Evolutionary conservation across 2,329 filamentous ascomycete genomes (phyloP).

Genomic region (Fusarium phyllophilum): DNA sequence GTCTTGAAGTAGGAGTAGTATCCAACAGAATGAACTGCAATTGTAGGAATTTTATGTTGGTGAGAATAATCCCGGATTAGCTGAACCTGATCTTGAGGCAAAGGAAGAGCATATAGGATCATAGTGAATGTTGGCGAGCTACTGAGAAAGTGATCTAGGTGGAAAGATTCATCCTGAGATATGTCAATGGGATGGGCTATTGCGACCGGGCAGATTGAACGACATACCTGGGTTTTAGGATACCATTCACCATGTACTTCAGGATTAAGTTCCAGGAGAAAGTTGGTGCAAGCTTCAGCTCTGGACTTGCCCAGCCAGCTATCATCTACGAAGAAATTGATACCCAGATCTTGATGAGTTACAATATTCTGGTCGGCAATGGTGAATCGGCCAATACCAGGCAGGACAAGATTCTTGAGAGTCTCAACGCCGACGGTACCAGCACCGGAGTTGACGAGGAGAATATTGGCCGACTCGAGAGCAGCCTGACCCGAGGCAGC

Average conservation of each 20-base stretch:
- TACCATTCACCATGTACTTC: conserved; percentile 84
- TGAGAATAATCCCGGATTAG: conserved; percentile 59
- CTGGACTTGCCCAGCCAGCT: conserved; percentile 78
- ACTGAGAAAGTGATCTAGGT: conserved; percentile 56
- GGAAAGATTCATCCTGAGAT: conserved; percentile 44
- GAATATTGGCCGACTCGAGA: conserved; percentile 89
- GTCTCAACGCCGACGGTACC: conserved; percentile 90
- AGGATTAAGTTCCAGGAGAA: conserved; percentile 89
- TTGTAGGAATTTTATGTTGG: conserved; percentile 73
- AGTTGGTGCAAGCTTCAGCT: conserved; percentile 79
- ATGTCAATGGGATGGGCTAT: conserved; percentile 4
- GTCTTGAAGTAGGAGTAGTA: conserved; percentile 93
- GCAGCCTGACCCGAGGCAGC: conserved; percentile 91
- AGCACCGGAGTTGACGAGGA: conserved; percentile 87
- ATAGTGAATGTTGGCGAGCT: conserved; percentile 59
- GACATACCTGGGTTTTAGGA: conserved; percentile 55
- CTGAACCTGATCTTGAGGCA: conserved; percentile 55
- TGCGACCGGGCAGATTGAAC: not conserved
- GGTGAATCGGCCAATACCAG: conserved; percentile 90
- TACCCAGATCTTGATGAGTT: conserved; percentile 83
- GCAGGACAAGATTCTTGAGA: conserved; percentile 96
- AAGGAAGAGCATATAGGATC: conserved; percentile 65
- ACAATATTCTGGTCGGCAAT: conserved; percentile 86
- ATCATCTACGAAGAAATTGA: conserved; percentile 96
- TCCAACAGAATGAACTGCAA: conserved; percentile 88